Conservation (phyloP, 2,329 filamentous ascomycete genomes). For the Sporothrix luriei region DNA sequence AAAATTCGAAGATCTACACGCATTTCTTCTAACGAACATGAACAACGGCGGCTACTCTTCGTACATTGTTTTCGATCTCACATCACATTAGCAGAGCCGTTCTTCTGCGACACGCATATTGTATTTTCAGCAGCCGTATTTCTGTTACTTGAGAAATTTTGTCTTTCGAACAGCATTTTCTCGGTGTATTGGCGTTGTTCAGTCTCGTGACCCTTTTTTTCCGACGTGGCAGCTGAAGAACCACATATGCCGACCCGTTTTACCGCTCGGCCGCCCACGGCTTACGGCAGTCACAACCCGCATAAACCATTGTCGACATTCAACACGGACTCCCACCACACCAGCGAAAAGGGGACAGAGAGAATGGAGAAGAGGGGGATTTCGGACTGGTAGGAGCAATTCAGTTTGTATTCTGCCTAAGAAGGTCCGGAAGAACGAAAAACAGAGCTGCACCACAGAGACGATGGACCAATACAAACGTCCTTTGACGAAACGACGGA, state of each 20-base stretch:
- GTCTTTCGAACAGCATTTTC: conserved; percentile 38
- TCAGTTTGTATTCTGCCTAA: conserved; percentile 34
- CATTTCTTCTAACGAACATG: conserved; percentile 85
- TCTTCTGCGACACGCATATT: conserved; percentile 12
- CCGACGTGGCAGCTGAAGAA: background rate
- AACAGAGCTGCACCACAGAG: conserved; percentile 6
- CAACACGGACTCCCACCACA: background rate
- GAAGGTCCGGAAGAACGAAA: conserved; percentile 22
- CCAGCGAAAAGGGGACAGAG: background rate
- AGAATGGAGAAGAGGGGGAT: conserved; percentile 26
- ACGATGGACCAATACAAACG: conserved; percentile 9
- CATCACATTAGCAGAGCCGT: conserved; percentile 11
- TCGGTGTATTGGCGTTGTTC: conserved; percentile 39
- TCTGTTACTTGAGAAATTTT: conserved; percentile 31
- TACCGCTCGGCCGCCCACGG: background rate
- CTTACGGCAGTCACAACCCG: background rate
- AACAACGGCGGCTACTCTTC: conserved; percentile 36
- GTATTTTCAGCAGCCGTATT: conserved; percentile 17
- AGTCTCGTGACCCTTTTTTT: background rate
- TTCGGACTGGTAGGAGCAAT: conserved; percentile 33
- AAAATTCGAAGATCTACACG: conserved; percentile 98
- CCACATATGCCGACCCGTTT: background rate
- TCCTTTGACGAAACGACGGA: conserved; percentile 6
- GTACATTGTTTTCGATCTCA: conserved; percentile 37
- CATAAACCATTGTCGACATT: conserved; percentile 7